Conservation (phyloP, 768 basidiomycete genomes). For the Ramaria sp. region DNA sequence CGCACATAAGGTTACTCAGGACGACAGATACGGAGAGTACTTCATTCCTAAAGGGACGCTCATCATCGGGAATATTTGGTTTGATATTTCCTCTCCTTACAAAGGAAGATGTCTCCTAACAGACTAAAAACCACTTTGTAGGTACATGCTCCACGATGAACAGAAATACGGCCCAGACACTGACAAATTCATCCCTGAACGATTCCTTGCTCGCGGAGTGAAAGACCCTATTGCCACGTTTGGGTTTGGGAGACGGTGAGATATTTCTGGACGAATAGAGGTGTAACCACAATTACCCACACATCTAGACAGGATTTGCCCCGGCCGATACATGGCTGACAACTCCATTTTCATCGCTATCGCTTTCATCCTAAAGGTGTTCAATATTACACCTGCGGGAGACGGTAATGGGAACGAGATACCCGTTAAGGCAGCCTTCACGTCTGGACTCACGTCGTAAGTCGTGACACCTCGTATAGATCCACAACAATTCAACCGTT, state of each 20-base stretch:
- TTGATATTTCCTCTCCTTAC: background rate
- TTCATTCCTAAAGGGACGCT: background rate
- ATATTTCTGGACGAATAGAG: background rate
- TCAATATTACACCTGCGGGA: conserved; percentile 30
- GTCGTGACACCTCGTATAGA: background rate
- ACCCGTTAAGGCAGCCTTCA: background rate
- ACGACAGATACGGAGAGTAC: background rate
- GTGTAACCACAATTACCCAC: background rate
- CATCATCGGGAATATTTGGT: conserved; percentile 1
- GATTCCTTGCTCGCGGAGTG: conserved; percentile 25
- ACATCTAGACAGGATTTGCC: conserved; percentile 28
- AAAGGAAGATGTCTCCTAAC: background rate
- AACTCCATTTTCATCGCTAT: conserved; percentile 34
- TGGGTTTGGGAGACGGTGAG: conserved; percentile 6
- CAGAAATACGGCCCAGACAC: background rate
- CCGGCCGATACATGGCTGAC: conserved; percentile 43
- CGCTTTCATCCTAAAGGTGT: conserved; percentile 32
- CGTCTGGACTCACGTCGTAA: conserved; percentile 3
- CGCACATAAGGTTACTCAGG: background rate
- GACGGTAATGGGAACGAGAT: background rate
- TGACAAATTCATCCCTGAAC: conserved; percentile 17
- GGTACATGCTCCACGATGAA: conserved; percentile 1
- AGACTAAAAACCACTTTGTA: too few species aligned
- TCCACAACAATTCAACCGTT: background rate
- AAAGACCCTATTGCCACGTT: background rate